A percentile compares a stretch with the other conserved stretches of the same genome.
Evolutionary conservation across 2,329 filamentous ascomycete species (phyloP).

Genomic region (Colletotrichum somersetense): DNA sequence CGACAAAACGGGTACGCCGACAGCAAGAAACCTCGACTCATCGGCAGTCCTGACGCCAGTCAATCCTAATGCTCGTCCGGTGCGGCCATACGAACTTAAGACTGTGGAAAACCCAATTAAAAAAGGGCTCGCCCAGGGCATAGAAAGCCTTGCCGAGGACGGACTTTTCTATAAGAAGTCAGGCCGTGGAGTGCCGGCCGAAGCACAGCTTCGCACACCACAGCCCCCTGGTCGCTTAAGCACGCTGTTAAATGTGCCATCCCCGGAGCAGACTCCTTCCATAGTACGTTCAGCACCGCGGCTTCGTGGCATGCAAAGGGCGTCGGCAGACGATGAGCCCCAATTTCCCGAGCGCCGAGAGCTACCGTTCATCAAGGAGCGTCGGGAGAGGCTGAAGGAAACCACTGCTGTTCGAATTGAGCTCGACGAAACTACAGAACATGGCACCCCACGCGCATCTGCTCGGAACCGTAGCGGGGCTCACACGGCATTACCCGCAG

Average conservation of each 20-base stretch:
- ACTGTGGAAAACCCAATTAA: constrained; percentile 37
- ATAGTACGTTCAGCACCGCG: constrained; percentile 47
- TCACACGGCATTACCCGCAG: constrained; percentile 32
- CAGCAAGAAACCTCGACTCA: constrained; percentile 41
- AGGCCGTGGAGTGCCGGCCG: constrained; percentile 32
- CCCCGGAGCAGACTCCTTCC: constrained; percentile 43
- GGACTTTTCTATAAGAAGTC: constrained; percentile 50
- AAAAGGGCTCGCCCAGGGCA: constrained; percentile 51
- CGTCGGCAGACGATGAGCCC: constrained; percentile 44
- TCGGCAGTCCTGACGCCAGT: constrained; percentile 54
- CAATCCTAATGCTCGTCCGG: constrained; percentile 50
- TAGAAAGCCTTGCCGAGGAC: constrained; percentile 63
- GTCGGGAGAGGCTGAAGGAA: constrained; percentile 34
- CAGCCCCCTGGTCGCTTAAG: constrained; percentile 49
- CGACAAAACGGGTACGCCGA: constrained; percentile 38
- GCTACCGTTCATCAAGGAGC: constrained; percentile 55
- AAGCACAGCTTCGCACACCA: constrained; percentile 36
- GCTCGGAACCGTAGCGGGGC: constrained; percentile 15
- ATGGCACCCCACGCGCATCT: constrained; percentile 11
- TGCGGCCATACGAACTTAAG: constrained; percentile 45
- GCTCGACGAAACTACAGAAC: not conserved
- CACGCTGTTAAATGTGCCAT: constrained; percentile 51
- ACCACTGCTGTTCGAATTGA: constrained; percentile 19
- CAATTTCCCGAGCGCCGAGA: constrained; percentile 56
- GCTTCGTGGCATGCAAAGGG: constrained; percentile 41